A percentile compares a stretch with the other conserved stretches of the same genome.
Evolutionary conservation across 768 basidiomycete genomes (phyloP).

Genomic region (Heimioporus sp.): DNA sequence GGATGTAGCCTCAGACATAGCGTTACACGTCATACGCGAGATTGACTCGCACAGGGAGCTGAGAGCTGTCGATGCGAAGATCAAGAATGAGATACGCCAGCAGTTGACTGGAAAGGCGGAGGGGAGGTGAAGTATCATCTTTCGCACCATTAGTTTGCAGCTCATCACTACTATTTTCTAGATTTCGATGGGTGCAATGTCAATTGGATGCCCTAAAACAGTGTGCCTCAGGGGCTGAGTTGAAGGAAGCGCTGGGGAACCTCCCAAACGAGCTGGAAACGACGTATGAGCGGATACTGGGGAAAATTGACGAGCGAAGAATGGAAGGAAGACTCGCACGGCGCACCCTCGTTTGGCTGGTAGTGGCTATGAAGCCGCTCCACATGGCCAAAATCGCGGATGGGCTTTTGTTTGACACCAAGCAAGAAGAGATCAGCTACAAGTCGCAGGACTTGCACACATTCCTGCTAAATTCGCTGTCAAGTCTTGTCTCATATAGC

Average conservation of each 20-base stretch:
- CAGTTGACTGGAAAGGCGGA: neutral
- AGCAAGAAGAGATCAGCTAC: too few species aligned
- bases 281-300: too few species aligned
- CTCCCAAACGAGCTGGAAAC: too few species aligned
- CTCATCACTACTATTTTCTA: neutral
- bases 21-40: neutral
- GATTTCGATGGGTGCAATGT: conserved; percentile 7
- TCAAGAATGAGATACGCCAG: neutral
- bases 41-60: neutral
- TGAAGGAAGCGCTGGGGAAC: neutral
- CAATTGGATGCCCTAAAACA: neutral
- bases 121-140: neutral
- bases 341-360: too few species aligned
- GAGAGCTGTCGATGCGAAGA: neutral
- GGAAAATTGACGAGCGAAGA: too few species aligned
- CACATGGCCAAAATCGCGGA: too few species aligned
- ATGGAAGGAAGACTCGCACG: too few species aligned
- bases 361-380: too few species aligned
- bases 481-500: neutral
- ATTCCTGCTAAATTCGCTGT: too few species aligned
- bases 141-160: neutral
- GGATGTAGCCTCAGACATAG: neutral
- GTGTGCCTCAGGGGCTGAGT: neutral
- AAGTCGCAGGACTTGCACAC: too few species aligned
- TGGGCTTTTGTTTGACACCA: too few species aligned